Conservation (phyloP, 345 rosid species). For the Adansonia digitata region DNA sequence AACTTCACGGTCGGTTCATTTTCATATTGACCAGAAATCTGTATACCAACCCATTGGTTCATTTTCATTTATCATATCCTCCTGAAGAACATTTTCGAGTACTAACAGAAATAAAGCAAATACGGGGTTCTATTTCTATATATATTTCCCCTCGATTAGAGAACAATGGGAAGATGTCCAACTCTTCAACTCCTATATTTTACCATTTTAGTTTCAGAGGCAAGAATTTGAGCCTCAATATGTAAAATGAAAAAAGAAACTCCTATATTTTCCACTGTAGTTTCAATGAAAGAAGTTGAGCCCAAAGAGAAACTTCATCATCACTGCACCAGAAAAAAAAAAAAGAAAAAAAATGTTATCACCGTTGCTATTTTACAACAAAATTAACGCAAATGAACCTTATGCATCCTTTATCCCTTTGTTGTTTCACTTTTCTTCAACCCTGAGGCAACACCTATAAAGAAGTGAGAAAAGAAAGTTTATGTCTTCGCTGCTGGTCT, state of each 20-base stretch:
- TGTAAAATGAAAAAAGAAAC: not conserved
- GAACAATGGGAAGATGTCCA: no score
- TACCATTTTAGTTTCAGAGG: not conserved
- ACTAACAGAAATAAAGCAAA: not conserved
- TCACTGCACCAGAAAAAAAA: no score
- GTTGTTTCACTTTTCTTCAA: no score
- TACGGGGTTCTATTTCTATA: no score
- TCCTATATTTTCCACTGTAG: not conserved
- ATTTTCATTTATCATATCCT: not conserved
- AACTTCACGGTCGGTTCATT: not conserved
- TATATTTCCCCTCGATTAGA: no score
- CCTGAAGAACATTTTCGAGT: not conserved
- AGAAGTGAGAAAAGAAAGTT: not conserved
- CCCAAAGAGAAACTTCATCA: not conserved
- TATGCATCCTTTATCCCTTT: not conserved
- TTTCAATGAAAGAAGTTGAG: not conserved
- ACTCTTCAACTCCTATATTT: not conserved
- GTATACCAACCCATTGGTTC: not conserved
- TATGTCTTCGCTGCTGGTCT: constrained; percentile 68
- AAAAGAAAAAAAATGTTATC: no score
- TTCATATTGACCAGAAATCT: no score
- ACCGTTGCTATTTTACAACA: not conserved
- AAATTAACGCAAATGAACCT: not conserved
- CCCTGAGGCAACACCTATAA: not conserved
- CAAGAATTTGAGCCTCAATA: not conserved